These are phyloP conservation scores for Pecoramyces ruminantium DNA, from an alignment of 192 early-diverging fungal genomes.

Conservation along the genomic window DNA sequence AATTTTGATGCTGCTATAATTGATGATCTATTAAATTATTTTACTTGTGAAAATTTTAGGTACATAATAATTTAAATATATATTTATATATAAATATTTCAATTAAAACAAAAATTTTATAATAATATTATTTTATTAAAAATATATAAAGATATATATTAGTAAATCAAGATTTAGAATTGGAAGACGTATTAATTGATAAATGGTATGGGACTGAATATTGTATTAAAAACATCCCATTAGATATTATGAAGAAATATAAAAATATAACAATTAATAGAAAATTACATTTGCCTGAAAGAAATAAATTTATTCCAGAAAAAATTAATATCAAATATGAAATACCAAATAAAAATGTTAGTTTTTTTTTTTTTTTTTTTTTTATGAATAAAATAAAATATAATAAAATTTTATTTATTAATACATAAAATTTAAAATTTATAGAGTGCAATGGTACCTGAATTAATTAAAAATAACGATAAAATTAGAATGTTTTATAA, in stretches of 20 bases:
- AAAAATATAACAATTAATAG: constrained; percentile 19
- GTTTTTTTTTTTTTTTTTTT: too few species aligned
- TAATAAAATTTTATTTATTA: too few species aligned
- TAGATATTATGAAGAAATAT: constrained; percentile 24
- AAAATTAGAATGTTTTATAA: constrained; percentile 73
- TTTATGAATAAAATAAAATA: too few species aligned
- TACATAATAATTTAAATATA: neutral
- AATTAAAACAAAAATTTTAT: too few species aligned
- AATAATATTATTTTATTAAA: too few species aligned
- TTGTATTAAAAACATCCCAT: constrained; percentile 32
- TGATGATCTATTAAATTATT: neutral
- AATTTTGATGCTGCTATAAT: neutral
- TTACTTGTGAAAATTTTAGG: neutral
- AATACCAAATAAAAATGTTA: neutral
- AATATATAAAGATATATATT: neutral
- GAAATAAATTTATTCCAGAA: constrained; percentile 74
- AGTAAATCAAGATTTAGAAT: constrained; percentile 16
- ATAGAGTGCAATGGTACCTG: constrained; percentile 9
- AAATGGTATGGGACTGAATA: constrained; percentile 73
- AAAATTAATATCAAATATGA: constrained; percentile 50
- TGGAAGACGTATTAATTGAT: constrained; percentile 31
- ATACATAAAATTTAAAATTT: too few species aligned
- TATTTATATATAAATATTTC: too few species aligned
- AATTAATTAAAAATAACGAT: constrained; percentile 38
- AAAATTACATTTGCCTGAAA: constrained; percentile 43